Conservation (phyloP, 2,329 filamentous ascomycete species). For the Coniochaeta sp. region DNA sequence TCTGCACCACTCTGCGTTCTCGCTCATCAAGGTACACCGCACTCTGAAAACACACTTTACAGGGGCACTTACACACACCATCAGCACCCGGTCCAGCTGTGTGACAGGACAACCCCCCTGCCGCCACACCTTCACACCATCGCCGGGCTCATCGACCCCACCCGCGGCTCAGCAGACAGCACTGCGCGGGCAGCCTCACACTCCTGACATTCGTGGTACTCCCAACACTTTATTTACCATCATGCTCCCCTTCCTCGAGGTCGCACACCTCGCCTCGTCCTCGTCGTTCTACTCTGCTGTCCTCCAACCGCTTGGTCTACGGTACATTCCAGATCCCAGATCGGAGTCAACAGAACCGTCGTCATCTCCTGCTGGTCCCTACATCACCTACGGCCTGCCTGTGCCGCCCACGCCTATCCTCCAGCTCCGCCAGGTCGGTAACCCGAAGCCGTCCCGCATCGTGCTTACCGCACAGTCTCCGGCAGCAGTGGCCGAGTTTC, state of each 20-base stretch:
- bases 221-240: slow-evolving; percentile 7
- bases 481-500: slow-evolving; percentile 63
- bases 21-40: too few relatives aligned
- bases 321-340: slow-evolving; percentile 46
- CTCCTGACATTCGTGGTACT: too few relatives aligned
- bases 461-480: slow-evolving; percentile 63
- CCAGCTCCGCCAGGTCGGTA: slow-evolving; percentile 35
- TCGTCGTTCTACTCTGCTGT: slow-evolving; percentile 79
- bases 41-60: too few relatives aligned
- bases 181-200: too few relatives aligned
- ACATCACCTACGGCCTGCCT: slow-evolving; percentile 35
- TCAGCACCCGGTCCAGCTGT: too few relatives aligned
- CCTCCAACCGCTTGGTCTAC: slow-evolving; percentile 70
- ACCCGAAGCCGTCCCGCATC: slow-evolving; percentile 40
- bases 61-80: too few relatives aligned
- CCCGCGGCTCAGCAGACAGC: too few relatives aligned
- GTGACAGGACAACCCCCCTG: too few relatives aligned
- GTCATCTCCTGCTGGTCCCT: slow-evolving; percentile 15
- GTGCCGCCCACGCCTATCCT: slow-evolving; percentile 29
- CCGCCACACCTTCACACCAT: too few relatives aligned
- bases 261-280: slow-evolving; percentile 71
- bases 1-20: too few relatives aligned
- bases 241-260: slow-evolving; percentile 49
- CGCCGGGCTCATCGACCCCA: too few relatives aligned
- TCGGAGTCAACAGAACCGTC: slow-evolving; percentile 1